Evolutionary conservation across 164 flowering plant species (phyloP), one percentile per base, ranked within the genome.

Genomic region (Kingdonia uniflora): DNA sequence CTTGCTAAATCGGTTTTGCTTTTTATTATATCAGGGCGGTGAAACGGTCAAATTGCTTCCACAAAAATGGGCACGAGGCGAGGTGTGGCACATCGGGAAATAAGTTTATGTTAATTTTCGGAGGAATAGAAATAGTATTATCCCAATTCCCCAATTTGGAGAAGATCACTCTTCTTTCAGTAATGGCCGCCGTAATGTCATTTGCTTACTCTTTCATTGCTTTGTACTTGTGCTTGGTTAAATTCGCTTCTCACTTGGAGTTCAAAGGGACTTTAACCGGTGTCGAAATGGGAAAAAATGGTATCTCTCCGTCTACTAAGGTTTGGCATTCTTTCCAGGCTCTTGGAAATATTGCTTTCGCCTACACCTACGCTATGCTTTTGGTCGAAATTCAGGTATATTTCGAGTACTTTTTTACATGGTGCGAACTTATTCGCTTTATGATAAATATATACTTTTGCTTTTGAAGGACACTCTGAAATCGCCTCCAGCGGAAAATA

Each of bases 341-440:
- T 48, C 65, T 74, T 2, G 79, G 76, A 49, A 75, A 75, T 38
- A 72, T 75, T 54, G 76, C 74, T 15, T 71, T 75, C 35, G 76
- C 79, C 25, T 75, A 67, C 42, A 69, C 70, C 20, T 75, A 61
- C 16, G 60, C 71, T 14, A 55, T 57, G 54, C 62, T 75, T 10
- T 53, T 75, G 15, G 33, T 75, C 0, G 79, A 75, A 67, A 75
- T 75, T 25, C 76, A 75, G 76, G 79, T 75, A 52, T 1, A 12
- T 52, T 14, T 50, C 14, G 5, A 6, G 33, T 10, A 4, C 1
- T 13, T 59, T 3, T 35, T 42, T 17, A 3, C 16, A 41, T 14
- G 35, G 4, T n/a, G n/a, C n/a, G n/a, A 37, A 37, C 13, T 0
- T 7, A 0, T 0, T 0, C 7, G 40, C 11, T 37, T 13, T 7